These are phyloP conservation scores for Hondaea fermentalgiana DNA, from an alignment of 108 stramenopile genomes.

Conservation along the genomic window DNA sequence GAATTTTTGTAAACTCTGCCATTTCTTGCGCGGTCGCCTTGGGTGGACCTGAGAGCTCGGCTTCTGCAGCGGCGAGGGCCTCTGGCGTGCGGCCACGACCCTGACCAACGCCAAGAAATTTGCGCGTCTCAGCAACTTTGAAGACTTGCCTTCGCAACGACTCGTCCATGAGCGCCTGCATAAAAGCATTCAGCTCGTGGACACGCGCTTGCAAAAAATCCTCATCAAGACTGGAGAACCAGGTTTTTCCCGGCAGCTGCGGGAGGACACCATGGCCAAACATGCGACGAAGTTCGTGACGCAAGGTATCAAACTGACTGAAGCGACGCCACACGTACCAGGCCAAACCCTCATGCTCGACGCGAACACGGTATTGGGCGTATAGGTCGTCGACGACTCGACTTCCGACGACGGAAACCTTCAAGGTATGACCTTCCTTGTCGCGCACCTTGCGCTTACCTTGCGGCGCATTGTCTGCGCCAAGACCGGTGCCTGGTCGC, in stretches of 20 bases:
- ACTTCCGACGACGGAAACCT: background rate
- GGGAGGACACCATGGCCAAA: constrained; percentile 8
- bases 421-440: background rate
- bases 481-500: background rate
- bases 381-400: background rate
- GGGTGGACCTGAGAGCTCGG: background rate
- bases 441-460: background rate
- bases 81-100: background rate
- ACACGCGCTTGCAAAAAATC: background rate
- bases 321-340: constrained; percentile 6
- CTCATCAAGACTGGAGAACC: constrained; percentile 5
- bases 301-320: background rate
- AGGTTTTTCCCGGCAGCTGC: constrained; percentile 1
- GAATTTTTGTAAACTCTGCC: background rate
- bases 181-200: background rate
- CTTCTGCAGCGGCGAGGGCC: background rate
- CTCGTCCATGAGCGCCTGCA: background rate
- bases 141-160: background rate
- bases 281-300: background rate
- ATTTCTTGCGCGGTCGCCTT: background rate
- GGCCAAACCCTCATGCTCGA: background rate
- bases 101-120: background rate
- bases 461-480: background rate
- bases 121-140: background rate
- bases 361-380: background rate